A percentile compares a stretch with the other conserved stretches of the same genome.
Evolutionary conservation across 768 basidiomycete species (phyloP).

Genomic region (Trametes sanguinea): DNA sequence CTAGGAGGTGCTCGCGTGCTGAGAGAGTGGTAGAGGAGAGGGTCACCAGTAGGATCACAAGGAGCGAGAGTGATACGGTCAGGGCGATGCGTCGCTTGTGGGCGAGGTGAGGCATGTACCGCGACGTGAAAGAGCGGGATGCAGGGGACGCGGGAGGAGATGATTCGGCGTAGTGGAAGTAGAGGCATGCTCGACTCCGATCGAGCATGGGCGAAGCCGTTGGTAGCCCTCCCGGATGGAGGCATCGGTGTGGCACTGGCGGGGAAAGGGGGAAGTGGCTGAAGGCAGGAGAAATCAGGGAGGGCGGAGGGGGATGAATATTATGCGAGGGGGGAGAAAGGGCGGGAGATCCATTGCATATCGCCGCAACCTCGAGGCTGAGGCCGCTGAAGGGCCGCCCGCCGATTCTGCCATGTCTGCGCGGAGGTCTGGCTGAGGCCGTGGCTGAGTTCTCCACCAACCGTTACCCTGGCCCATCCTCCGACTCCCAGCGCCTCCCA

Average conservation of each 20-base stretch:
- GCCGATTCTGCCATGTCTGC: background rate
- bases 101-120: constrained; percentile 14
- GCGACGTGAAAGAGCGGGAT: constrained; percentile 7
- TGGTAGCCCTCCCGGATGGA: constrained; percentile 9
- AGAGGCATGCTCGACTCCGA: constrained; percentile 30
- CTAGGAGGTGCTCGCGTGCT: background rate
- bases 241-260: constrained; percentile 1
- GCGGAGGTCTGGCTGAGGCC: no score
- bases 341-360: constrained; percentile 6
- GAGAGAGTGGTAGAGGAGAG: constrained; percentile 3
- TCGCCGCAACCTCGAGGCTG: constrained; percentile 9
- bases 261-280: background rate
- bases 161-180: constrained; percentile 26
- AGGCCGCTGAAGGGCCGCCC: background rate
- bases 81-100: constrained; percentile 27
- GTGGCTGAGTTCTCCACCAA: background rate
- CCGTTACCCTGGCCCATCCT: background rate
- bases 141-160: constrained; percentile 21
- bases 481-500: no score
- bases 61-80: constrained; percentile 32
- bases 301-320: constrained; percentile 10
- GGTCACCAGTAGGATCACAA: background rate
- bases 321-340: background rate
- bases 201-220: constrained; percentile 15
- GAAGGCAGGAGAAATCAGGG: background rate